Base-by-base conservation (phyloP, 345 rosid genomes). In the Leavenworthia alabamica region DNA sequence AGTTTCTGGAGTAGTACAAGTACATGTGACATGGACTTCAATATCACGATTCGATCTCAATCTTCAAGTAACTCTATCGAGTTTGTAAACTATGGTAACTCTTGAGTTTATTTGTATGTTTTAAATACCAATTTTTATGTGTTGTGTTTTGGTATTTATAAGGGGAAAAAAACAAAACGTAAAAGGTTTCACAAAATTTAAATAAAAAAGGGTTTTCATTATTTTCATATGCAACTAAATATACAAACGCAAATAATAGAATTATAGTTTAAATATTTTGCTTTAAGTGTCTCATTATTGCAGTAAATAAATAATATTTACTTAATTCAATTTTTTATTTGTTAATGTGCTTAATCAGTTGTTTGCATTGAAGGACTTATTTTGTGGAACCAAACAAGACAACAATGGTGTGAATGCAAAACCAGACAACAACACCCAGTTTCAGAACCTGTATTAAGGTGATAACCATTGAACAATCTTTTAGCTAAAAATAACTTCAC, bases 331-430 rank as follows among this genome's bases (percentile, higher is more conserved):
- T 29, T 23, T 23, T 2, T 29, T 29, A 7, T 28, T 28, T 7
- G 8, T 31, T 31, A 31, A 9, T 32, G 36, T 33, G 35, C 32
- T 36, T 46, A 3, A 29, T 40, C 9, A 48, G 14, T 28, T 67
- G 20, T 13, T 63, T 43, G 28, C 45, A 15, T 2, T 41, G 23
- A 67, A 67, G 72, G 72, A 36, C 60, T 49, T 40, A 56, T 17
- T 15, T 31, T 22, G 46, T 67, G 66, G 72, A 67, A 67, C 45
- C 53, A 58, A 50, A 59, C 66, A 3, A 67, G 60, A 67, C 45
- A 67, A 41, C 44, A 59, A 15, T 67, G 72, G 72, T 66, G 52
- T 35, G 45, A 49, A 41, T 40, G 45, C 45, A 41, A 28, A 59
- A 50, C 29, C 22, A 59, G 16, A 53, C 66, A 32, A 59, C 37